phyloP scores from a whole-genome alignment of 1,284 basidiomycete species.

The Moesziomyces parantarcticus region DNA sequence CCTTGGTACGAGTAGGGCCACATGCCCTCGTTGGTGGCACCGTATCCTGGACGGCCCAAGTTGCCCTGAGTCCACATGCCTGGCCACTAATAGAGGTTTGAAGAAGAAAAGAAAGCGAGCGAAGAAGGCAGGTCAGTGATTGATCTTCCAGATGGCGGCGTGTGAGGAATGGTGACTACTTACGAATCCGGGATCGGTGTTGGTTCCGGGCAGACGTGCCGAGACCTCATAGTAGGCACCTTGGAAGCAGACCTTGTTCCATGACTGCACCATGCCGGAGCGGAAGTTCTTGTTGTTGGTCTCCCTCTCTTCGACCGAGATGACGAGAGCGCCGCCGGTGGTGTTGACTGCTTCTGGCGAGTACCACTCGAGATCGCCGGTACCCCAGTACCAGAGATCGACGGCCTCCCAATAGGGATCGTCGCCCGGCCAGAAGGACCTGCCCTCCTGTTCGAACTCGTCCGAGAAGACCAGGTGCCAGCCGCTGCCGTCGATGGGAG shows the following conservation, averaged over 20 bases:
- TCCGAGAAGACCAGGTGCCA: conserved; percentile 76
- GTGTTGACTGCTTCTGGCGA: conserved; percentile 65
- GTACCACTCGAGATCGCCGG: conserved; percentile 68
- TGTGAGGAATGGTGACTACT: not conserved
- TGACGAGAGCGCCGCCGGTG: conserved; percentile 48
- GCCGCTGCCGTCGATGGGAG: conserved; percentile 18
- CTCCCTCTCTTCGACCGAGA: conserved; percentile 54
- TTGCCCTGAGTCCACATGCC: conserved; percentile 65
- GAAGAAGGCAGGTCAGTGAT: conserved; percentile 11
- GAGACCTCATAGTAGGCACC: conserved; percentile 65
- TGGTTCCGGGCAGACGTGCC: conserved; percentile 34
- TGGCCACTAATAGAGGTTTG: conserved; percentile 69
- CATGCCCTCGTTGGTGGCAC: conserved; percentile 65
- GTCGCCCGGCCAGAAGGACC: conserved; percentile 70
- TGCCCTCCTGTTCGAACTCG: conserved; percentile 79
- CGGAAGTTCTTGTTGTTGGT: conserved; percentile 65
- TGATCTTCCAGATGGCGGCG: not conserved
- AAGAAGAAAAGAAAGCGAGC: conserved; percentile 43
- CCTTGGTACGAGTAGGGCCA: conserved; percentile 69
- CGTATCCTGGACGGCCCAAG: conserved; percentile 64
- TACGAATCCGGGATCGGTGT: conserved; percentile 27
- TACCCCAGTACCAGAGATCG: conserved; percentile 70
- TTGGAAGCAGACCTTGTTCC: conserved; percentile 68
- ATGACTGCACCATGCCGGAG: conserved; percentile 65
- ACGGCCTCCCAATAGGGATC: conserved; percentile 70